Base-by-base conservation (phyloP, 2,329 filamentous ascomycete species). In the Aspergillus hiratsukae region DNA sequence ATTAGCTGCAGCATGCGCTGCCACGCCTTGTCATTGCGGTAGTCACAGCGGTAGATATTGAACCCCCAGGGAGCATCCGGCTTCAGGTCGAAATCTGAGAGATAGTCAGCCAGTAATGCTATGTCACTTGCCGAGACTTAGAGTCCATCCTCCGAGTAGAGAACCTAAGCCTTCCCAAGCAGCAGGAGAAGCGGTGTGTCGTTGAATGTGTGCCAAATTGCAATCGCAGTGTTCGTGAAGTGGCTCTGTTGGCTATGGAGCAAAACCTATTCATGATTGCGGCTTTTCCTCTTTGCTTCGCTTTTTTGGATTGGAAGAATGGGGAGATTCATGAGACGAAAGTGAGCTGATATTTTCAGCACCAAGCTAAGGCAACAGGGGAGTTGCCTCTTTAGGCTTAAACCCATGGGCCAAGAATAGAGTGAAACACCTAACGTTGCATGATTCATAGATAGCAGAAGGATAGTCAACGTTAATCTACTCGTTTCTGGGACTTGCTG, bases 31-130 rank as follows among this genome's bases (percentile, higher is more conserved):
- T 61, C 56, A 52, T 60, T 50, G 35, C 35, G 41, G 46, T 60
- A 63, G 8, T 55, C 55, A 46, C 59, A 61, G 29, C 59, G 61
- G 46, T 60, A 63, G 21, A 61, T 43, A 31, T 56, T 54, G 52
- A 61, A 63, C 7, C 59, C 59, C 59, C 57, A 63, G 21, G 49
- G 23, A 40, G 48, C 23, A 50, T 53, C 46, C 37, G 35, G 53
- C 29, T 51, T 40, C 37, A 41, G 37, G 37, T n/a, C 37, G 17
- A 17, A 17, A n/a, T 7, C 1, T 2, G 37, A 41, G 17, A 41
- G 37, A 41, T 41, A 41, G 17, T 19, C 17, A 41, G 7, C 37
- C 37, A 41, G 37, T 41, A 19, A 41, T 3, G 37, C 37, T 41
- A 41, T 41, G 1, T 41, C 37, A 19, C 17, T 41, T n/a, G 4